Base-by-base conservation (phyloP, 306 rosid species). In the Begonia peltatifolia region DNA sequence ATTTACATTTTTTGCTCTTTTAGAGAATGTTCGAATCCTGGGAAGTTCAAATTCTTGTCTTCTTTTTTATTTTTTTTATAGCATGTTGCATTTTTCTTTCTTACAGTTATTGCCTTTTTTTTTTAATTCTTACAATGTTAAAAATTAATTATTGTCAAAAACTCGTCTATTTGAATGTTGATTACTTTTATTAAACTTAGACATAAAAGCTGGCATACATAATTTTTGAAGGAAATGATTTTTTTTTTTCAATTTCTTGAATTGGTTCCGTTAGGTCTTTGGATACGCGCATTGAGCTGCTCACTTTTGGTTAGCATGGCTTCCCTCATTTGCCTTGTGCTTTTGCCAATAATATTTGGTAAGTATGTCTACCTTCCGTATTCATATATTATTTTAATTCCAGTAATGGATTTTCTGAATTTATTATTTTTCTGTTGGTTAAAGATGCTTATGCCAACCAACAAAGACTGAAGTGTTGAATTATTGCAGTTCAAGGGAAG, bases 271-370 rank as follows among this genome's bases (percentile, higher is more conserved):
- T 9, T 30, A 90, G 97, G 87, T 16, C 97, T 89, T 46, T 89
- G 95, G 97, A 18, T 80, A 57, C 75, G 65, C 69, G 93, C 97
- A 5, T 20, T 89, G 82, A 95, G 95, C 36, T 89, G 97, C 80
- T 89, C 97, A 4, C 68, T 89, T 75, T 80, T 89, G 67, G 95
- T 89, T 65, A 89, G 97, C 83, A 80, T 82, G 94, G 97, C 95
- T 72, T 85, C 97, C 54, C 90, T 89, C 56, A 67, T 76, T 53
- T 89, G 97, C 83, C 69, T 89, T 62, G 74, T 80, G 76, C 57
- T 63, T 67, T 67, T 90, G 79, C 97, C 97, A 43, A 70, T 90
- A 46, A 80, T 90, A 56, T 85, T 80, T 50, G 87, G 97, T 90
- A 55, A 76, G 92, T 64, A 58, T 42, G 30, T 48, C 48, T 16